Evolutionary conservation across 805 yeast genomes (phyloP), one percentile per base, ranked within the genome.

Genomic region (Starmerella scarabaei): DNA sequence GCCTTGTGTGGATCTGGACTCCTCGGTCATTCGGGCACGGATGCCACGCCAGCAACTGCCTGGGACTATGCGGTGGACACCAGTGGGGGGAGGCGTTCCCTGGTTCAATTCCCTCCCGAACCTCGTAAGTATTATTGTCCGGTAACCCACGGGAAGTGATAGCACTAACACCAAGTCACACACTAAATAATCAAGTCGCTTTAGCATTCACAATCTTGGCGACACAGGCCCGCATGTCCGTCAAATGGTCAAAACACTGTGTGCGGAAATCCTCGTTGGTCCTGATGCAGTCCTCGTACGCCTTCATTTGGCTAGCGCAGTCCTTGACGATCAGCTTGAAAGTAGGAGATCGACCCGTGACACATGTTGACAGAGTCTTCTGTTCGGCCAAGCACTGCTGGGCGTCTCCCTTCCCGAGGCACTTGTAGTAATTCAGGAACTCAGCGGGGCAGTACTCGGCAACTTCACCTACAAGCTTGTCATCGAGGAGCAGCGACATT

Each of bases 401-500:
- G 6, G 73, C 73, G 40, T 67, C 68, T 30, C 77, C 77, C 21
- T 63, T 65, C 27, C 73, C 61, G 58, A 82, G 69, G 54, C 93
- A 82, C 52, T 72, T 73, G 58, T 82, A 88, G 57, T 77, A 82
- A 21, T 68, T 71, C 41, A 81, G 60, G 48, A 82, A 81, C 53
- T 75, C 70, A 44, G 72, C 74, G 0, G 93, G 91, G 56, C 94
- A 82, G 53, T 68, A 64, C 40, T 73, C 69, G 12, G 93, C 85
- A 43, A 69, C 80, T 53, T 82, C 93, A 45, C 80, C 85, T 45
- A 82, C 70, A 24, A 82, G 68, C 37, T 78, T 64, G 54, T 81
- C 86, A 58, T 82, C 93, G 23, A 82, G 66, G 51, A 54, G 50
- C 40, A 65, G 56, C 14, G 73, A 63, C 71, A 69, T 67, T 24